A percentile compares a stretch with the other conserved stretches of the same genome.
These are phyloP conservation scores for Gamarada debralockiae DNA, from an alignment of 495 filamentous ascomycete genomes.

Conservation along the genomic window DNA sequence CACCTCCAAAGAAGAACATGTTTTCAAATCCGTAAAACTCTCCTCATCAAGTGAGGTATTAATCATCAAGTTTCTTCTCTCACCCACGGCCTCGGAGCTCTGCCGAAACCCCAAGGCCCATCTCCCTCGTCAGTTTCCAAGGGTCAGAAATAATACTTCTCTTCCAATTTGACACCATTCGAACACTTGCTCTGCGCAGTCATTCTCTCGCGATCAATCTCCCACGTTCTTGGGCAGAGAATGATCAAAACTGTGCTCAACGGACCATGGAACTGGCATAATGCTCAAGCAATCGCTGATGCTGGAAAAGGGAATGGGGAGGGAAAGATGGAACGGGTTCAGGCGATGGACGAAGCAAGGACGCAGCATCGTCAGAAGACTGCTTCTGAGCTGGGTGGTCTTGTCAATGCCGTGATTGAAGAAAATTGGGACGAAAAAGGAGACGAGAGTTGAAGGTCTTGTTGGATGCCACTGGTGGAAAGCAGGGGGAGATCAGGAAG, in stretches of 20 bases:
- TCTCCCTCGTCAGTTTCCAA: not conserved
- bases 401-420: not conserved
- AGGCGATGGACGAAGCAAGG: constrained; percentile 2
- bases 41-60: no score
- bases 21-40: no score
- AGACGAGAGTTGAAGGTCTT: not conserved
- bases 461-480: not conserved
- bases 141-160: not conserved
- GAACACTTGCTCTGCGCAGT: not conserved
- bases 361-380: constrained; percentile 6
- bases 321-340: not conserved
- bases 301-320: not conserved
- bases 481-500: not conserved
- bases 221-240: not conserved
- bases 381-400: not conserved
- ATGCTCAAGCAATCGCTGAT: not conserved
- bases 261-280: constrained; percentile 1
- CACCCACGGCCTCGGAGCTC: not conserved
- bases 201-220: not conserved
- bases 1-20: no score
- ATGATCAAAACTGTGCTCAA: not conserved
- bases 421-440: constrained; percentile 3
- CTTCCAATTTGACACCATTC: not conserved
- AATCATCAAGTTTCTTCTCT: not conserved
- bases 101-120: not conserved